Evolutionary conservation across 2,329 filamentous ascomycete genomes (phyloP), one percentile per base, ranked within the genome.

Genomic region (Claviceps sp.): DNA sequence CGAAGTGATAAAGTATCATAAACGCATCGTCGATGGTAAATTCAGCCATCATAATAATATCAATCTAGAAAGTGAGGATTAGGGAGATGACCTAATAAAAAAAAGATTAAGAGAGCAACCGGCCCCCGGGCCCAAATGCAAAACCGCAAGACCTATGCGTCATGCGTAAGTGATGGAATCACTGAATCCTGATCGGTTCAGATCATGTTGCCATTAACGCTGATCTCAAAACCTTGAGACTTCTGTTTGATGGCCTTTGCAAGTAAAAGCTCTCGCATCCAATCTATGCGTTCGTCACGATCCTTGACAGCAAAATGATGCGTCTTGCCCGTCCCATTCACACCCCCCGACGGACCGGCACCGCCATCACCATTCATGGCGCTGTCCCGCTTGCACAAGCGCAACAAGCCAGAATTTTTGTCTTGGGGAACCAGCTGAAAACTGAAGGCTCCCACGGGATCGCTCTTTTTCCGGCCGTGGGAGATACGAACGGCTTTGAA

Each of bases 241-340:
- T 90, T 93, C 69, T 89, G 85, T 73, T 84, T 87, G 64, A 89
- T 72, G 18, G 88, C 88, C 72, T 93, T 93, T 51, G 88, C 88
- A 46, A 94, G 79, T 88, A 94, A 94, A 55, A 94, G 72, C 75
- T 94, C 88, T 51, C 88, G 77, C 88, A 94, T 94, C 93, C 93
- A 98, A 66, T 96, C 91, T 62, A 97, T 96, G 55, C 91, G 79
- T 65, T 96, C 87, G 63, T 96, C 88, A 14, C 89, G 79, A 61
- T 76, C 81, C 70, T 85, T 85, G 59, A 96, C 91, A 0, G 91
- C 88, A 65, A 97, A 97, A 65, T 97, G 89, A 63, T 97, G 91
- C 45, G 87, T 86, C 76, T 95, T 96, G 60, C 81, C 81, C 11
- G 78, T 81, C 52, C 78, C 79, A 54, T 82, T 82, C 56, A 70